Base-by-base conservation (phyloP, 169 alveolate genomes). In the Cryptosporidium tyzzeri region DNA sequence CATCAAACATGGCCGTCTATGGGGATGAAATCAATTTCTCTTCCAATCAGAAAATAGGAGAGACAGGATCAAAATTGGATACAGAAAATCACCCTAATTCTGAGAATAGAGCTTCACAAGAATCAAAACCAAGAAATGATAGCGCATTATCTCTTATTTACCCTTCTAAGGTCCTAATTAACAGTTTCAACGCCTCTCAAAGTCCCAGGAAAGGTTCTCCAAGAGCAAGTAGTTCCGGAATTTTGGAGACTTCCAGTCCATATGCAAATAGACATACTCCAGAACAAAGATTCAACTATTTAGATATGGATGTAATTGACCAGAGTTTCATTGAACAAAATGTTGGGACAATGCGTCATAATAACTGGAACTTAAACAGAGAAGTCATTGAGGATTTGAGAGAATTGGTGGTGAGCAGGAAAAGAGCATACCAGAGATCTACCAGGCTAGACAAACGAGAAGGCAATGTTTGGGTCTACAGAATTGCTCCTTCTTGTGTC, bases 301-400 rank as follows among this genome's bases (percentile, higher is more conserved):
- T 95, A 55, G 97, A 95, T 91, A 95, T 95, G 85, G 97, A 95
- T 95, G 96, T 93, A 3, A 95, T 95, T 51, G 96, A 95, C 80
- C 93, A 94, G 70, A 94, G 96, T 35, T 94, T 95, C 93, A 91
- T 94, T 65, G 94, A 93, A 18, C 89, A 94, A 33, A 85, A 92
- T 71, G 93, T 85, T 3, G 93, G 92, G 29, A 70, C 74, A 12
- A 86, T 93, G 70, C 70, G 95, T 4, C 98, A 96, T 68, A 95
- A 95, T 35, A 93, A 94, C 84, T 95, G 94, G 93, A 96, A 95
- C 55, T 92, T 95, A 86, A 96, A 94, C 89, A 94, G 98, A 29
- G 97, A 94, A 84, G 93, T 96, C 45, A 93, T 96, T 53, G 98
- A 94, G 67, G 98, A 95, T 84, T 84, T 96, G 39, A 89, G 97